Conservation (phyloP, 2,329 filamentous ascomycete genomes). For the Fonsecaea multimorphosa region DNA sequence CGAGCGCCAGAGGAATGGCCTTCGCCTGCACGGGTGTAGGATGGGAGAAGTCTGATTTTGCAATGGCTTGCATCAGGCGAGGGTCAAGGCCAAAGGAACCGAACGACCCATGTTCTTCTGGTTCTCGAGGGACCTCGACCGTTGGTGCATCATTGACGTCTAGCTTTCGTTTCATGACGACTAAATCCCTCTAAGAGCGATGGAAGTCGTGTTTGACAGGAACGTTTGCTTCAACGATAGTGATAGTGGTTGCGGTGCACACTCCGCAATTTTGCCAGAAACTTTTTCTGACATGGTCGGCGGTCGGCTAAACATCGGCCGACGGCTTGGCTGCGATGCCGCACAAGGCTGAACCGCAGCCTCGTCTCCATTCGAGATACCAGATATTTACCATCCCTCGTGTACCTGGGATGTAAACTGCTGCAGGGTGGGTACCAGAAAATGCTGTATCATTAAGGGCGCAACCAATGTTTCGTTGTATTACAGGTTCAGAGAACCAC, state of each 20-base stretch:
- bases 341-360: background rate
- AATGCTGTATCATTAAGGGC: too few relatives aligned
- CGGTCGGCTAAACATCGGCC: constrained; percentile 11
- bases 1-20: constrained; percentile 84
- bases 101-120: constrained; percentile 61
- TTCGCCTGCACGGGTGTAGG: constrained; percentile 89
- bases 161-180: constrained; percentile 58
- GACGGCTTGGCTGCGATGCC: background rate
- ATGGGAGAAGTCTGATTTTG: constrained; percentile 79
- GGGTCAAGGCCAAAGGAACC: constrained; percentile 79
- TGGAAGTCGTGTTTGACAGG: background rate
- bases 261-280: constrained; percentile 1
- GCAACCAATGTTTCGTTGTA: too few relatives aligned
- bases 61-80: constrained; percentile 82
- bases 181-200: background rate
- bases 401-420: too few relatives aligned
- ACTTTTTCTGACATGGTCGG: constrained; percentile 18
- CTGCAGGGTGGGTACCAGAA: too few relatives aligned
- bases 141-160: constrained; percentile 56
- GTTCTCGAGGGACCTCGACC: constrained; percentile 39
- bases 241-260: background rate
- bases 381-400: background rate
- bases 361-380: background rate
- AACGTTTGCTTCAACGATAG: background rate
- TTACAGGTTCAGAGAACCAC: too few relatives aligned